Percentiles rank a stretch among this genome's conserved stretches.
These are phyloP conservation scores for Domatiomyces globalis DNA, from an alignment of 2,329 filamentous ascomycete species.

Conservation along the genomic window DNA sequence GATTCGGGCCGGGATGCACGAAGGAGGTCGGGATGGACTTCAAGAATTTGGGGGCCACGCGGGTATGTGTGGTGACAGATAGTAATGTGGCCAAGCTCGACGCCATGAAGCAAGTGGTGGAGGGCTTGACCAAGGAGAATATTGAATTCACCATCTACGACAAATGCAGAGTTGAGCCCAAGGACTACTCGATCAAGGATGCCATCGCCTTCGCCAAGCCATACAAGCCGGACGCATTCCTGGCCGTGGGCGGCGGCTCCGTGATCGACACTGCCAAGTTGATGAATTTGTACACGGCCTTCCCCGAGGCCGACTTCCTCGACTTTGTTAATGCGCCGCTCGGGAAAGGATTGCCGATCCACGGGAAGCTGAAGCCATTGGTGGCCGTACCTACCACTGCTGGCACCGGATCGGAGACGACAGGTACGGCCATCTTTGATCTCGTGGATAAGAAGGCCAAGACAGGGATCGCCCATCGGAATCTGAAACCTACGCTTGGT, in stretches of 20 bases:
- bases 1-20: constrained; percentile 84
- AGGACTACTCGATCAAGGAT: constrained; percentile 84
- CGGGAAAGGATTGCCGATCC: constrained; percentile 67
- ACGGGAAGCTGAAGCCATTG: constrained; percentile 55
- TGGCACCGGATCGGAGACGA: constrained; percentile 84
- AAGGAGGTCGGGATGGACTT: constrained; percentile 98
- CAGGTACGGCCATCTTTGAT: constrained; percentile 95
- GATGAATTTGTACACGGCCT: constrained; percentile 91
- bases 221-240: constrained; percentile 70
- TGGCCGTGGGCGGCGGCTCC: constrained; percentile 84
- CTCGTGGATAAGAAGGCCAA: constrained; percentile 80
- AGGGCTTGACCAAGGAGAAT: constrained; percentile 63
- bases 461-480: constrained; percentile 89
- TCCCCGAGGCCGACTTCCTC: constrained; percentile 82
- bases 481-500: constrained; percentile 86
- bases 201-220: constrained; percentile 78
- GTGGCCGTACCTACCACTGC: constrained; percentile 77
- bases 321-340: constrained; percentile 96
- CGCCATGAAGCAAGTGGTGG: constrained; percentile 78
- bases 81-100: constrained; percentile 64
- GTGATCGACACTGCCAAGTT: constrained; percentile 98
- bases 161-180: constrained; percentile 73
- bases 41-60: constrained; percentile 73
- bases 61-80: constrained; percentile 87
- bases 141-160: constrained; percentile 71